Conservation (phyloP, 2,329 filamentous ascomycete genomes). For the Colletotrichum cereale region DNA sequence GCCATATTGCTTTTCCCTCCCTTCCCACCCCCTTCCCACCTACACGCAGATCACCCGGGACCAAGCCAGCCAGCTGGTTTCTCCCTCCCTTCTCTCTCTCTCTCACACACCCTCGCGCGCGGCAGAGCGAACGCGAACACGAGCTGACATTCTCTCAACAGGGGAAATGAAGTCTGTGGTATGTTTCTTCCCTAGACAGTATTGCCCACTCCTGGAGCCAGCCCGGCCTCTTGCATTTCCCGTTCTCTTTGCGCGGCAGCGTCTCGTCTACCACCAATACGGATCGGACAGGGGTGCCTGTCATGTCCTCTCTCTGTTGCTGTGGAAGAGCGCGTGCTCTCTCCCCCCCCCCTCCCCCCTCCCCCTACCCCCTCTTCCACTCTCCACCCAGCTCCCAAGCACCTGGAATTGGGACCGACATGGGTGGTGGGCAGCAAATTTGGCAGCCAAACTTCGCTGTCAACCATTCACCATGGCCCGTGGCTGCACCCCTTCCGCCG, state of each 20-base stretch:
- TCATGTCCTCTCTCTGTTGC: slow-evolving; percentile 16
- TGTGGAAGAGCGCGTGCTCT: not conserved
- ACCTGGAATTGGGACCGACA: slow-evolving; percentile 30
- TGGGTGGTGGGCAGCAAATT: slow-evolving; percentile 24
- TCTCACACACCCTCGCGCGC: not conserved
- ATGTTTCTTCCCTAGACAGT: slow-evolving; percentile 45
- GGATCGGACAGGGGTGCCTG: slow-evolving; percentile 8
- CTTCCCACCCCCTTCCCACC: not conserved
- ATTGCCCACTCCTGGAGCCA: not conserved
- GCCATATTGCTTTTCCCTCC: not conserved
- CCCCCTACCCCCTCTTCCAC: not conserved
- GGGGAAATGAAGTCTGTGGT: slow-evolving; percentile 61
- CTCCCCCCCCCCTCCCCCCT: not conserved
- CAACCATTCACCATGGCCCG: not conserved
- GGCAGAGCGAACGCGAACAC: not conserved
- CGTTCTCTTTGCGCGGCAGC: no score
- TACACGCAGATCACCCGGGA: slow-evolving; percentile 6
- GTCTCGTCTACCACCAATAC: not conserved
- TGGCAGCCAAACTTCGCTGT: not conserved
- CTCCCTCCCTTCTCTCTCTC: not conserved
- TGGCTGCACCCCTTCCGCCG: not conserved
- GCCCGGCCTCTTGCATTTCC: not conserved
- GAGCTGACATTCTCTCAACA: slow-evolving; percentile 42
- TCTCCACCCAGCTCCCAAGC: slow-evolving; percentile 25
- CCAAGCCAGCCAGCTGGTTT: slow-evolving; percentile 5